Base-by-base conservation (phyloP, 352 stramenopile species). In the Phytophthora megakarya region DNA sequence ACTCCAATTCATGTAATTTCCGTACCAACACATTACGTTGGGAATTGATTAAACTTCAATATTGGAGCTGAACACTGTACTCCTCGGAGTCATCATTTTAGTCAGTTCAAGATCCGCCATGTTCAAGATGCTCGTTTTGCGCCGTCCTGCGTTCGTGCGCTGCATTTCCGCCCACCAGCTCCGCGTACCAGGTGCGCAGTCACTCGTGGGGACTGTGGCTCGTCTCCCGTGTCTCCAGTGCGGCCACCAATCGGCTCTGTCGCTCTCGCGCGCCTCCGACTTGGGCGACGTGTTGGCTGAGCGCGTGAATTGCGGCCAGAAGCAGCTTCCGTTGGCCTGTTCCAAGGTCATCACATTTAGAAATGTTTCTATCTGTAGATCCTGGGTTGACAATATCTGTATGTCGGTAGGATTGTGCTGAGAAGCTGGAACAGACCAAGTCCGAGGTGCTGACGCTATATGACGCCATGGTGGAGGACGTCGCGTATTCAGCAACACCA, bases 161-260 rank as follows among this genome's bases (percentile, higher is more conserved):
- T 39, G 23, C 16, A 39, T 71, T 7, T 77, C 65, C 1, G 22
- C 45, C 2, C 60, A 46, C 18, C 55, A 66, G 22, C 23, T 73
- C 33, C 43, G 50, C 22, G 30, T 70, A 10, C 51, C 55, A 11
- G 55, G 62, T 6, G 54, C 57, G 15, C 66, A 65, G n/a, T 64
- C 63, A 25, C 70, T 82, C 23, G 39, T 88, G 21, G 56, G 62
- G 11, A 32, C 63, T 19, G 51, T 89, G 32, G 73, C 76, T 15
- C 63, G 61, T 6, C 67, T 76, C 3, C 79, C 81, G 8, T 90
- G 81, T 55, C 65, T 90, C 15, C 57, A 82, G 23, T 89, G 81
- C 43, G 75, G 68, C 19, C 33, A 28, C 16, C 50, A 65, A 44
- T 48, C 52, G 15, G n/a, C 57, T 0, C 19, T 67, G 18, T 62